Base-by-base conservation (phyloP, 768 basidiomycete genomes). In the Lepiota brunneoincarnata region DNA sequence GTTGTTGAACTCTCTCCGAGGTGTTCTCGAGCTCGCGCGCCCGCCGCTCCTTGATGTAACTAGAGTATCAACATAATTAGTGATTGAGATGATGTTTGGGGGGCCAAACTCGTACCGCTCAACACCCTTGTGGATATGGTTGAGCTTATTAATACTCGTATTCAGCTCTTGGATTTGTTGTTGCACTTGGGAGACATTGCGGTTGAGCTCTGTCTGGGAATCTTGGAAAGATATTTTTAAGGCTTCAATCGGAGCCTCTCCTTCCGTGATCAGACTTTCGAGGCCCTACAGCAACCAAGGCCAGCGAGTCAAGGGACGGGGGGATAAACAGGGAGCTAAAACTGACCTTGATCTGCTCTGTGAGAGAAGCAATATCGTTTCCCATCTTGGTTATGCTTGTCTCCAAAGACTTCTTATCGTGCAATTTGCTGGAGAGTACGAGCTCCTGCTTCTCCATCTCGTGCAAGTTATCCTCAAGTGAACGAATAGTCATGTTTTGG, bases 1-100 rank as follows among this genome's bases (percentile, higher is more conserved):
- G 69, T 43, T 74, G 64, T 53, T 75, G 78, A 11, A 91, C 79
- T 51, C 76, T 74, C 21, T 74, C 75, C 14, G 75, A 75, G 59
- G 78, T 84, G 31, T 89, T 86, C 21, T 79, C 72, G 41, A 91
- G 72, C 51, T 77, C 70, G 18, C 81, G 78, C 2, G 75, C 80
- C 28, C 83, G 81, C 61, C 83, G 86, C 37, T 86, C 83, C 47
- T 83, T 82, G 52, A 87, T 75, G 66, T 94, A 93, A 57, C 93
- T 96, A 48, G 15, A 6, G 34, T 35, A 31, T 48, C 12, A 6
- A 45, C 28, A 39, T 57, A 44, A 54, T 43, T 36, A 31, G 18
- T 1, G 47, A 26, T 23, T 23, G 6, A 37, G 31, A 39, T 21
- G 45, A 51, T 37, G 12, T n/a, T 45, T 46, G 17, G 31, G 47